Percentiles rank a stretch among this genome's conserved stretches.
phyloP scores from a whole-genome alignment of 306 rosid genomes.

The Rosa lucieae region DNA sequence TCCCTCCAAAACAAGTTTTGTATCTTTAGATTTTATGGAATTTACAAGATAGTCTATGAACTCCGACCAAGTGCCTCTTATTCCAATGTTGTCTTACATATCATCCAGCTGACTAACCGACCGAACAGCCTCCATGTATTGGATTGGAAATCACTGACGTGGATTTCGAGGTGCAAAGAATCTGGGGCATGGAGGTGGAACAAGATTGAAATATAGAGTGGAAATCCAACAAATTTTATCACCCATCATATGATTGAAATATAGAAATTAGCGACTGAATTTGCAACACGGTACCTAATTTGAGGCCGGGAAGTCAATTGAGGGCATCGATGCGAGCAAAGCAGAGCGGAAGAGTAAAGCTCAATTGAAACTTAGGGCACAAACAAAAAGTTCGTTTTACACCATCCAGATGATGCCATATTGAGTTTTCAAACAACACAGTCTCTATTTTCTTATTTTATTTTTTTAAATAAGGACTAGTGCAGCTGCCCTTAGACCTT shows the following conservation, averaged over 20 bases:
- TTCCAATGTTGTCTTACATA: conserved; percentile 79
- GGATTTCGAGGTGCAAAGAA: conserved; percentile 52
- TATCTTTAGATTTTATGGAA: conserved; percentile 68
- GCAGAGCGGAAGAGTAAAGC: neutral
- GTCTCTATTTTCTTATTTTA: too few species aligned
- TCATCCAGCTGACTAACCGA: conserved; percentile 69
- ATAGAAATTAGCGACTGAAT: neutral
- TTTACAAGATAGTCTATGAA: conserved; percentile 60
- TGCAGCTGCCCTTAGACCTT: too few species aligned
- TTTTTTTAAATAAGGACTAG: too few species aligned
- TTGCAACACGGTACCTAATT: neutral
- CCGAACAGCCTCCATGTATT: conserved; percentile 59
- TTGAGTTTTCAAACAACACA: too few species aligned
- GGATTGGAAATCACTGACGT: conserved; percentile 63
- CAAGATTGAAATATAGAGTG: conserved; percentile 31
- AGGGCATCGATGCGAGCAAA: neutral
- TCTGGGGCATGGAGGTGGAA: conserved; percentile 53
- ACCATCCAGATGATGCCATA: too few species aligned
- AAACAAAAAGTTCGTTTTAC: too few species aligned
- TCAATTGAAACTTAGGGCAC: neutral
- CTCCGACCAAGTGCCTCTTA: conserved; percentile 82
- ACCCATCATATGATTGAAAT: neutral
- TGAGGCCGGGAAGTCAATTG: neutral
- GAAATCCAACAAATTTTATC: neutral
- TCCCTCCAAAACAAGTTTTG: conserved; percentile 63